These are phyloP conservation scores for Mycena epipterygia DNA, from an alignment of 768 basidiomycete species.

Conservation along the genomic window DNA sequence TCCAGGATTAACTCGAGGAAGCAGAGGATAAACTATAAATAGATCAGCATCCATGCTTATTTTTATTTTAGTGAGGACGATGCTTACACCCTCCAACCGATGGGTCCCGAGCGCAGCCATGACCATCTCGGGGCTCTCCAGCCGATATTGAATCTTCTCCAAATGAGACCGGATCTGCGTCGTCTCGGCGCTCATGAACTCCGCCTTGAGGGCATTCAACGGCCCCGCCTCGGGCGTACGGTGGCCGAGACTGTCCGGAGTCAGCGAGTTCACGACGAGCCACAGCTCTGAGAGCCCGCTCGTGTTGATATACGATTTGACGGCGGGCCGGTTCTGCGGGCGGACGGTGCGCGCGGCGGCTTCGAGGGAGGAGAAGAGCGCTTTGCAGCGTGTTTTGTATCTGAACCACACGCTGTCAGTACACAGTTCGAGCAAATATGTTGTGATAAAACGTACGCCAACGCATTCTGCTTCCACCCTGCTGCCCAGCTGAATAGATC, in stretches of 20 bases:
- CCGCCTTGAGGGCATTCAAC: constrained; percentile 19
- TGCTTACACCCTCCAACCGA: constrained; percentile 27
- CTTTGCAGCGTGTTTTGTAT: constrained; percentile 27
- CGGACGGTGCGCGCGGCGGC: constrained; percentile 29
- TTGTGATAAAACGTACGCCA: constrained; percentile 36
- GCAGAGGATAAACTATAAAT: constrained; percentile 32
- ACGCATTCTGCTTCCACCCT: constrained; percentile 44
- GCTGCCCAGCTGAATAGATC: constrained; percentile 40
- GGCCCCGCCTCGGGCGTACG: constrained; percentile 13
- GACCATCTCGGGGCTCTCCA: constrained; percentile 32
- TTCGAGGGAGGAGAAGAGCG: constrained; percentile 28
- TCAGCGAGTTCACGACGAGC: constrained; percentile 32
- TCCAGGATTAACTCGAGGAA: constrained; percentile 38
- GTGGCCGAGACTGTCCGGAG: constrained; percentile 1
- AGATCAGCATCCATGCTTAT: neutral
- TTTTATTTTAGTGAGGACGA: neutral
- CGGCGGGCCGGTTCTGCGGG: constrained; percentile 30
- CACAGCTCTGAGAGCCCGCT: constrained; percentile 35
- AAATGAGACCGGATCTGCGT: constrained; percentile 13
- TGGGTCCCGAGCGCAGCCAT: constrained; percentile 30
- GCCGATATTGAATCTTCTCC: constrained; percentile 30
- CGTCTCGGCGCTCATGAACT: constrained; percentile 31
- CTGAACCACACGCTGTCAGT: neutral
- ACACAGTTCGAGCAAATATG: neutral
- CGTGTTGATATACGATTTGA: constrained; percentile 32